These are phyloP conservation scores for Gorgonomyces haynaldii DNA, from an alignment of 192 early-diverging fungal species.

Conservation along the genomic window DNA sequence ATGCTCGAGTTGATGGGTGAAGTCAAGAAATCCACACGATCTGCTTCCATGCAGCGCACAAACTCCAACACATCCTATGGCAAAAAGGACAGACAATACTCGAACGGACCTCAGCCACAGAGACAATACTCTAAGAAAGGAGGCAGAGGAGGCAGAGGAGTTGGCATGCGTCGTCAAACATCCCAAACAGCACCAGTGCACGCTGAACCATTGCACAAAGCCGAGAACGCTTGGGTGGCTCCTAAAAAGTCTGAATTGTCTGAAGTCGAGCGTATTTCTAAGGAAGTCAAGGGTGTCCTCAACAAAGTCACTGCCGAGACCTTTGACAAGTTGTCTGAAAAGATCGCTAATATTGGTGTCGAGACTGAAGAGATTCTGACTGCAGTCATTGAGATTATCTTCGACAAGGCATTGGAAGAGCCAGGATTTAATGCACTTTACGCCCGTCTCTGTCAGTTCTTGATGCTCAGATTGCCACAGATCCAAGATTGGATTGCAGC, in stretches of 20 bases:
- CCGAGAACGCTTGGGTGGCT: slow-evolving; percentile 74
- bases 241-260: slow-evolving; percentile 3
- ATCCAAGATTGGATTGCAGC: slow-evolving; percentile 49
- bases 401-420: slow-evolving; percentile 94
- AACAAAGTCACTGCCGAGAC: slow-evolving; percentile 97
- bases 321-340: slow-evolving; percentile 73
- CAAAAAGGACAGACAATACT: slow-evolving; percentile 6
- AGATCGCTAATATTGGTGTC: slow-evolving; percentile 72
- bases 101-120: background rate
- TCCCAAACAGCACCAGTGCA: slow-evolving; percentile 34
- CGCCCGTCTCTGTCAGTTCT: slow-evolving; percentile 69
- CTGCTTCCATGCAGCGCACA: no score
- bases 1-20: background rate
- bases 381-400: slow-evolving; percentile 75
- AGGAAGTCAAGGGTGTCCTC: slow-evolving; percentile 75
- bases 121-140: background rate
- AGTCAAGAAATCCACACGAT: background rate
- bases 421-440: slow-evolving; percentile 83
- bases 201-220: slow-evolving; percentile 67
- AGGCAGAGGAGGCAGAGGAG: slow-evolving; percentile 3
- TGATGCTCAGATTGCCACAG: slow-evolving; percentile 43
- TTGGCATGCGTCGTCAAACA: background rate
- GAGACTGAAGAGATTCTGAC: slow-evolving; percentile 57
- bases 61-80: no score
- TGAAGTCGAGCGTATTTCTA: slow-evolving; percentile 1